A percentile compares a stretch with the other conserved stretches of the same genome.
These are phyloP conservation scores for Rhodotorula sp. DNA, from an alignment of 1,284 basidiomycete genomes.

Conservation along the genomic window DNA sequence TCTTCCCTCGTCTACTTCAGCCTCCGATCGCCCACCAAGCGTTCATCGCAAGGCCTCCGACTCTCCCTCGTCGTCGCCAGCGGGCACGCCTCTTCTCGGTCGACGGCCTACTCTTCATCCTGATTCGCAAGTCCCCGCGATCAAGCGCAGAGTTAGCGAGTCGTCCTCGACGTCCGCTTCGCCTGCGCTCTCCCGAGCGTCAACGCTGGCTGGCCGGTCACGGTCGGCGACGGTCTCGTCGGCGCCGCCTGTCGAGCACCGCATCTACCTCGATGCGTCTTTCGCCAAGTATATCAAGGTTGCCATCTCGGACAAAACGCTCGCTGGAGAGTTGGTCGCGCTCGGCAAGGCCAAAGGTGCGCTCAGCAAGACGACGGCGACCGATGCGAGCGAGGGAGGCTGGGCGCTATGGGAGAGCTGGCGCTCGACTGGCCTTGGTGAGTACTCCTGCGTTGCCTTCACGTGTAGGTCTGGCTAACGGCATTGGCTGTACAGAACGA, in stretches of 20 bases:
- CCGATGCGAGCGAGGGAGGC: constrained; percentile 22
- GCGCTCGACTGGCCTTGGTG: constrained; percentile 25
- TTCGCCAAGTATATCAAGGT: constrained; percentile 8
- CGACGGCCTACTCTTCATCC: constrained; percentile 26
- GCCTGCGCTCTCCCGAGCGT: not conserved
- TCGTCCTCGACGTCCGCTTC: constrained; percentile 2
- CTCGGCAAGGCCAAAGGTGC: constrained; percentile 19
- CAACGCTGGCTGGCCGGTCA: not conserved
- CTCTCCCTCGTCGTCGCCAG: not conserved
- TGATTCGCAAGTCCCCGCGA: not conserved
- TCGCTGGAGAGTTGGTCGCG: constrained; percentile 26
- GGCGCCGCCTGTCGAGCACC: constrained; percentile 7
- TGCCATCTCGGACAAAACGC: constrained; percentile 8
- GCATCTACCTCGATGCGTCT: constrained; percentile 22
- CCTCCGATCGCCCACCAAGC: not conserved
- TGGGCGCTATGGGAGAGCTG: constrained; percentile 37
- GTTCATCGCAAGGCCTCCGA: not conserved
- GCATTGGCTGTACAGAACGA: constrained; percentile 61
- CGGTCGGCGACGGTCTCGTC: not conserved
- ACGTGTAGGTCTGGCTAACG: not conserved
- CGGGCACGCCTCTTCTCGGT: not conserved
- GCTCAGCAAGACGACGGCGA: constrained; percentile 4
- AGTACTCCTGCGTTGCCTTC: not conserved
- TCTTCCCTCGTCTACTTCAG: not conserved
- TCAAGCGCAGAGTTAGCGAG: not conserved